phyloP scores from a whole-genome alignment of 495 filamentous ascomycete genomes.

The Cryomyces minteri region DNA sequence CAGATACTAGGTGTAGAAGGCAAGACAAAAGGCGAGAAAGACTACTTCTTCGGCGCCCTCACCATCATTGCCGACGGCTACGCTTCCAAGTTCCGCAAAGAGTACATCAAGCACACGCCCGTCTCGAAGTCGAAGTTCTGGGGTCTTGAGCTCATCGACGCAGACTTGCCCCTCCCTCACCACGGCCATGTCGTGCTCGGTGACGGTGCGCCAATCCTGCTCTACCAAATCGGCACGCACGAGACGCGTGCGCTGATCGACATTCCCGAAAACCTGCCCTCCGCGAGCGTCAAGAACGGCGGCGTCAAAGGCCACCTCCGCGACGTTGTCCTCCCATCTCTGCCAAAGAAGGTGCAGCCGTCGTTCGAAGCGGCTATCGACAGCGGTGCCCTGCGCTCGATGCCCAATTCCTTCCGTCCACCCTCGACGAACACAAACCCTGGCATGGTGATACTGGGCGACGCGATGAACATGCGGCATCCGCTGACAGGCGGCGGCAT shows the following conservation, averaged over 20 bases:
- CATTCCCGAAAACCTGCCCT: constrained; percentile 63
- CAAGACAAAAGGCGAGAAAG: constrained; percentile 39
- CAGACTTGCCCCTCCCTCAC: constrained; percentile 46
- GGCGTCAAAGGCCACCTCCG: constrained; percentile 68
- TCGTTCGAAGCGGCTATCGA: constrained; percentile 62
- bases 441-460: constrained; percentile 69
- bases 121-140: constrained; percentile 69
- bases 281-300: constrained; percentile 47
- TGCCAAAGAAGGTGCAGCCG: constrained; percentile 55
- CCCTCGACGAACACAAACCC: constrained; percentile 48
- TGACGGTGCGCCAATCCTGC: constrained; percentile 58
- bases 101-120: constrained; percentile 48
- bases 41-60: constrained; percentile 61
- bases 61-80: constrained; percentile 91
- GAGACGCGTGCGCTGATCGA: constrained; percentile 86
- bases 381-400: constrained; percentile 49
- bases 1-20: constrained; percentile 58
- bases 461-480: constrained; percentile 95
- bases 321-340: constrained; percentile 55
- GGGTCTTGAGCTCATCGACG: constrained; percentile 81
- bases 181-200: constrained; percentile 83
- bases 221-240: constrained; percentile 94
- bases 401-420: constrained; percentile 90
- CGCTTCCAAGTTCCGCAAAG: constrained; percentile 78
- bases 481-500: constrained; percentile 88